Conservation (phyloP, 768 basidiomycete genomes). For the Stropharia rugosoannulata region DNA sequence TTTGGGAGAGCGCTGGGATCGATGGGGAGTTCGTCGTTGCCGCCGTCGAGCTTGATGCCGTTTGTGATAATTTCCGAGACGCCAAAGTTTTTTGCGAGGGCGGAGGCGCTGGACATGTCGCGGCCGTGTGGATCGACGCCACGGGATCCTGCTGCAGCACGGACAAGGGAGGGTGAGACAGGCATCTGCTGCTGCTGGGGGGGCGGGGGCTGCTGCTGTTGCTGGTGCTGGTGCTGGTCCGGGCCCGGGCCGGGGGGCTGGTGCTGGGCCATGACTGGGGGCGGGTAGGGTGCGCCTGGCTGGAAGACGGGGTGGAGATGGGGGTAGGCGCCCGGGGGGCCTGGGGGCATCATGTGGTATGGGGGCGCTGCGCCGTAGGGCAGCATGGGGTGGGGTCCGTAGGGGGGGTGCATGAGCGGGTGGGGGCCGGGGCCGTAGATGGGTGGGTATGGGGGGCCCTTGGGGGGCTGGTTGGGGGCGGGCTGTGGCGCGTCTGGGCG, state of each 20-base stretch:
- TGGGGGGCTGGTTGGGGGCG: slow-evolving; percentile 21
- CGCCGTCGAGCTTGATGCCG: slow-evolving; percentile 55
- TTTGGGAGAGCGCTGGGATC: slow-evolving; percentile 67
- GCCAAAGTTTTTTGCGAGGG: slow-evolving; percentile 78
- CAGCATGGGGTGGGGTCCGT: slow-evolving; percentile 37
- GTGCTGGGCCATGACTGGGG: slow-evolving; percentile 35
- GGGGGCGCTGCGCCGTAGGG: slow-evolving; percentile 21
- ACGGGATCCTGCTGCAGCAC: slow-evolving; percentile 43
- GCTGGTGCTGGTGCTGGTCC: slow-evolving; percentile 17
- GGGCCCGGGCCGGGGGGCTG: slow-evolving; percentile 28
- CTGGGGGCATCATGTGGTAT: slow-evolving; percentile 29
- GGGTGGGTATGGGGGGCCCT: slow-evolving; percentile 29
- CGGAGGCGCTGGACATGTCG: slow-evolving; percentile 74
- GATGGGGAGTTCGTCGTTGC: slow-evolving; percentile 76
- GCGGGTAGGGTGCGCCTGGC: slow-evolving; percentile 31
- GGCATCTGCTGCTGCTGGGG: slow-evolving; percentile 10
- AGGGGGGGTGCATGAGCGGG: slow-evolving; percentile 37
- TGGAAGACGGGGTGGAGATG: slow-evolving; percentile 61
- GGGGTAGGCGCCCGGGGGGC: slow-evolving; percentile 46
- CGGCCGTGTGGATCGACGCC: slow-evolving; percentile 80
- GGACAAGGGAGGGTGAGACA: slow-evolving; percentile 21
- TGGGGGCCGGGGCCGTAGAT: slow-evolving; percentile 42
- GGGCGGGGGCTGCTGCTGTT: slow-evolving; percentile 2
- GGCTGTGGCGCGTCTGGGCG: slow-evolving; percentile 26
- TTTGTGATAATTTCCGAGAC: slow-evolving; percentile 71